phyloP scores from a whole-genome alignment of 805 yeast genomes.

The Kazachstania viticola region DNA sequence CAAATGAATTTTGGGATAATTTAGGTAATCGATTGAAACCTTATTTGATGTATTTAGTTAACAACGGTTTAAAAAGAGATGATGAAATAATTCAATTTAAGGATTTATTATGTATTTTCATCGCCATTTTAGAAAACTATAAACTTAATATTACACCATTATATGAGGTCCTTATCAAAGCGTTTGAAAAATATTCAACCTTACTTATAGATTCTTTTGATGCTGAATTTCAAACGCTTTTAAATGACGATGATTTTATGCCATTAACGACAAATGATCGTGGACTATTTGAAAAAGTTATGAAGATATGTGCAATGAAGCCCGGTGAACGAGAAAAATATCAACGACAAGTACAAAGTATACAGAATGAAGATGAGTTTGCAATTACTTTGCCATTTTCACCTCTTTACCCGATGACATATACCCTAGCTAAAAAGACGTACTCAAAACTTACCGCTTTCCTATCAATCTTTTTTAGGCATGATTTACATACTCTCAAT shows the following conservation, averaged over 20 bases:
- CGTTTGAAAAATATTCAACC: conserved; percentile 52
- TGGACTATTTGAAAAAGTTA: conserved; percentile 49
- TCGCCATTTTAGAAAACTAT: conserved; percentile 67
- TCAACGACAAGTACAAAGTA: conserved; percentile 4
- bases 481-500: conserved; percentile 47
- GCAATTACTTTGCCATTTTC: conserved; percentile 77
- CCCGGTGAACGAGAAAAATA: conserved; percentile 35
- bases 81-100: conserved; percentile 41
- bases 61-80: conserved; percentile 28
- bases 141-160: conserved; percentile 48
- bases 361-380: conserved; percentile 23
- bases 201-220: conserved; percentile 44
- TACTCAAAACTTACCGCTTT: conserved; percentile 56
- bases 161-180: conserved; percentile 46
- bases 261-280: conserved; percentile 60
- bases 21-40: conserved; percentile 49
- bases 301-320: conserved; percentile 59
- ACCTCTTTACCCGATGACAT: conserved; percentile 75
- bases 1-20: conserved; percentile 69
- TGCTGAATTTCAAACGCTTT: conserved; percentile 46
- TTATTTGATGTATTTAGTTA: conserved; percentile 37
- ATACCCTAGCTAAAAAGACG: conserved; percentile 59
- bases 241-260: conserved; percentile 79
- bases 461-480: conserved; percentile 52
- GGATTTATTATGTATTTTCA: conserved; percentile 53